Conservation (phyloP, 1,284 basidiomycete species). For the Ustilago trichophora region DNA sequence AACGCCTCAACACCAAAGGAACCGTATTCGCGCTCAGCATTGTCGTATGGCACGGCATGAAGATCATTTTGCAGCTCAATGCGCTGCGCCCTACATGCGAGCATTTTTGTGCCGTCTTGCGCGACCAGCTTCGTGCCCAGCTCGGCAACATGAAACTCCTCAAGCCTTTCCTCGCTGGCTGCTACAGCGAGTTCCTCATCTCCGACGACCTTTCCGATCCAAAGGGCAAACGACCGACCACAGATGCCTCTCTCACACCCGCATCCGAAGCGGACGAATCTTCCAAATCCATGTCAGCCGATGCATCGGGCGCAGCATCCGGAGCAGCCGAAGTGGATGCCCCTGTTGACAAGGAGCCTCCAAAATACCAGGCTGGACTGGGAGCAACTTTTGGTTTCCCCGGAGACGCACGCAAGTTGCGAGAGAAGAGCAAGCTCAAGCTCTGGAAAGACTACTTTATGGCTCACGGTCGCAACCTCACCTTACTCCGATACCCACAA, state of each 20-base stretch:
- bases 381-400: slow-evolving; percentile 66
- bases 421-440: slow-evolving; percentile 96
- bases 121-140: slow-evolving; percentile 88
- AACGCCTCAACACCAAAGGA: slow-evolving; percentile 75
- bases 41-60: slow-evolving; percentile 93
- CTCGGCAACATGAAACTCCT: slow-evolving; percentile 81
- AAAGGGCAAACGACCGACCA: slow-evolving; percentile 61
- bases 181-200: slow-evolving; percentile 93
- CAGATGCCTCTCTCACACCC: slow-evolving; percentile 21
- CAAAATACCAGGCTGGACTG: slow-evolving; percentile 55
- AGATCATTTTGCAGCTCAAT: slow-evolving; percentile 94
- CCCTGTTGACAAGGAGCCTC: slow-evolving; percentile 27
- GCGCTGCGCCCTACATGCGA: slow-evolving; percentile 95
- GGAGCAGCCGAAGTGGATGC: slow-evolving; percentile 5
- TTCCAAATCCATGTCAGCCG: background rate
- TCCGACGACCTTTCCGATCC: slow-evolving; percentile 65
- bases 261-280: slow-evolving; percentile 20
- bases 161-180: slow-evolving; percentile 87
- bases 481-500: slow-evolving; percentile 93
- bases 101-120: slow-evolving; percentile 86
- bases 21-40: slow-evolving; percentile 89
- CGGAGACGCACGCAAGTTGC: slow-evolving; percentile 67
- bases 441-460: slow-evolving; percentile 85
- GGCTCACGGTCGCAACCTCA: slow-evolving; percentile 85
- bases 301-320: slow-evolving; percentile 11